phyloP scores from a whole-genome alignment of 1,139 yeast species.

The Blastobotrys apis region DNA sequence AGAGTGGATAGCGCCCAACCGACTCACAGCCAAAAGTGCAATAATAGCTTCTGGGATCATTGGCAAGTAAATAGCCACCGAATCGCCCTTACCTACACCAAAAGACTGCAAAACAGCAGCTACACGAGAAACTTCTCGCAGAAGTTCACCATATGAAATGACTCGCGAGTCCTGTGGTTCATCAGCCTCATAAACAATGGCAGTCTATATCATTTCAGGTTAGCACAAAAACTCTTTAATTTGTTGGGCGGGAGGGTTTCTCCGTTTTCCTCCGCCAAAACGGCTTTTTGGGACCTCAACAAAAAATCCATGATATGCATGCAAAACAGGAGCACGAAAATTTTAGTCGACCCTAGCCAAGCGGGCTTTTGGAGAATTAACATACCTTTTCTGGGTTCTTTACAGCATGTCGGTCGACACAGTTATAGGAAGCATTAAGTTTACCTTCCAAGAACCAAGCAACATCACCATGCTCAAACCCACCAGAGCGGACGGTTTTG shows the following conservation, averaged over 20 bases:
- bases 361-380: no score
- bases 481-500: slow-evolving; percentile 62
- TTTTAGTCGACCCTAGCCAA: no score
- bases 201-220: slow-evolving; percentile 35
- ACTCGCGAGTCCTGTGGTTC: slow-evolving; percentile 66
- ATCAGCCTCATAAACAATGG: slow-evolving; percentile 93
- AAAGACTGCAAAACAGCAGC: slow-evolving; percentile 82
- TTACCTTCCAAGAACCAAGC: slow-evolving; percentile 95
- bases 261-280: no score
- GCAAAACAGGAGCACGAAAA: no score
- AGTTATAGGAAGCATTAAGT: slow-evolving; percentile 89
- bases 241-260: no score
- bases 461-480: slow-evolving; percentile 71
- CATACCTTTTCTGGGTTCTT: slow-evolving; percentile 71
- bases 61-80: slow-evolving; percentile 94
- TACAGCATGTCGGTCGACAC: slow-evolving; percentile 95
- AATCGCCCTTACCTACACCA: slow-evolving; percentile 92
- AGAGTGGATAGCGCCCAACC: slow-evolving; percentile 95
- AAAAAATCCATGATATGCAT: no score
- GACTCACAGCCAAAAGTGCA: slow-evolving; percentile 90
- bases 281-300: no score
- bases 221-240: slow-evolving; percentile 1
- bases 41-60: slow-evolving; percentile 95
- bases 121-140: slow-evolving; percentile 80
- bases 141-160: slow-evolving; percentile 80